Percentiles rank a stretch among this genome's conserved stretches.
Evolutionary conservation across 2,329 filamentous ascomycete species (phyloP).

Genomic region (Diaporthe aspalathi): DNA sequence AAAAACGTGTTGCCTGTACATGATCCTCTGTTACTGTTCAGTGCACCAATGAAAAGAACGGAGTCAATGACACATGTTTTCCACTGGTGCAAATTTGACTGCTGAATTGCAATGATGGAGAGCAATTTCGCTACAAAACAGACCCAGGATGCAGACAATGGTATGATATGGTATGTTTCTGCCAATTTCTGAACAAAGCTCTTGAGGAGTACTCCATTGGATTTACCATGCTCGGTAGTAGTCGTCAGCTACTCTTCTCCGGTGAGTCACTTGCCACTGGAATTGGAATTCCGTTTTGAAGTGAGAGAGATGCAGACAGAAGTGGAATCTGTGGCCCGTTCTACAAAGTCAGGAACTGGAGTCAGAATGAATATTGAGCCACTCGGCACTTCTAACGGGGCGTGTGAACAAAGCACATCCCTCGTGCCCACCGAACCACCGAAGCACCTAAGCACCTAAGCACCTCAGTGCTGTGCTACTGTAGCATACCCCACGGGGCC

Average conservation of each 20-base stretch:
- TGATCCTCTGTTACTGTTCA: background rate
- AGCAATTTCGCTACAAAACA: background rate
- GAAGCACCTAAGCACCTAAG: too few species aligned
- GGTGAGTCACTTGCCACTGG: too few species aligned
- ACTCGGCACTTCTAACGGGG: too few species aligned
- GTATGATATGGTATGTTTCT: background rate
- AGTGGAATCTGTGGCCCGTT: too few species aligned
- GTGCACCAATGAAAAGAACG: background rate
- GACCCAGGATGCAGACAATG: background rate
- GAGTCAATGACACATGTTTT: background rate
- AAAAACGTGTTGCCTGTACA: accelerated
- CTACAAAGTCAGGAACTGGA: too few species aligned
- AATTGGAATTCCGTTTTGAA: too few species aligned
- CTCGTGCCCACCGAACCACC: too few species aligned
- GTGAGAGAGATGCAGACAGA: background rate
- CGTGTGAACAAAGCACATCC: too few species aligned
- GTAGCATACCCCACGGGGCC: too few species aligned
- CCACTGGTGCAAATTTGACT: background rate
- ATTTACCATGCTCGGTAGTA: background rate
- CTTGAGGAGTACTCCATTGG: background rate
- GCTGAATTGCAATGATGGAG: background rate
- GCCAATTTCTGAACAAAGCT: background rate
- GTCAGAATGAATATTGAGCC: too few species aligned
- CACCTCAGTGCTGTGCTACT: too few species aligned
- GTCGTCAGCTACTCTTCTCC: background rate